Conservation (phyloP, 805 yeast genomes). For the Saccharomycopsis schoenii region DNA sequence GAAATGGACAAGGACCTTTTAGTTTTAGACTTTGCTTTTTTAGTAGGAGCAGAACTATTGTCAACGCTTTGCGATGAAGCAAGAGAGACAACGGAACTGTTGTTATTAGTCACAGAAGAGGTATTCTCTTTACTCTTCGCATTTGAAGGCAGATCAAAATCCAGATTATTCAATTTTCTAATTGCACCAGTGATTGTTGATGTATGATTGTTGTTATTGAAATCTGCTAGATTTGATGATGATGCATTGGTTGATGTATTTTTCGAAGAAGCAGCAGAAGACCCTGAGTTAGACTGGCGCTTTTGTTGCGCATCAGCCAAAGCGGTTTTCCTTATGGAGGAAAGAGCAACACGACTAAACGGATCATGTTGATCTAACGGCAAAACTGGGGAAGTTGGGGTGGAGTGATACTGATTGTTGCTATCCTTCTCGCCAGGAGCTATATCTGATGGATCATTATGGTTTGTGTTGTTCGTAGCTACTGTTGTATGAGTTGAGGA, state of each 20-base stretch:
- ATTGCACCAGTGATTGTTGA: not conserved
- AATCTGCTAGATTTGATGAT: not conserved
- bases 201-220: not conserved
- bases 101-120: not conserved
- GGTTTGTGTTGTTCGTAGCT: not conserved
- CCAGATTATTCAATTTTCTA: not conserved
- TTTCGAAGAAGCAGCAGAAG: not conserved
- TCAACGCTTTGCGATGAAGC: not conserved
- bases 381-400: not conserved
- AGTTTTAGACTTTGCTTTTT: not conserved
- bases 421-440: not conserved
- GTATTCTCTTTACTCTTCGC: not conserved
- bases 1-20: slow-evolving; percentile 7
- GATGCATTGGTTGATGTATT: not conserved
- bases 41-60: not conserved
- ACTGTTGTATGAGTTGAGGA: slow-evolving; percentile 1
- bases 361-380: not conserved
- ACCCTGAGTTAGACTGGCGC: not conserved
- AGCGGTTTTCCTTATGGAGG: not conserved
- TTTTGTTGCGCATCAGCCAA: not conserved
- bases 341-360: not conserved
- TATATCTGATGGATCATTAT: not conserved
- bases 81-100: not conserved
- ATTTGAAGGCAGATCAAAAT: not conserved
- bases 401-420: not conserved